Conservation (phyloP, 208 protist genomes). For the Porcisia deanei region DNA sequence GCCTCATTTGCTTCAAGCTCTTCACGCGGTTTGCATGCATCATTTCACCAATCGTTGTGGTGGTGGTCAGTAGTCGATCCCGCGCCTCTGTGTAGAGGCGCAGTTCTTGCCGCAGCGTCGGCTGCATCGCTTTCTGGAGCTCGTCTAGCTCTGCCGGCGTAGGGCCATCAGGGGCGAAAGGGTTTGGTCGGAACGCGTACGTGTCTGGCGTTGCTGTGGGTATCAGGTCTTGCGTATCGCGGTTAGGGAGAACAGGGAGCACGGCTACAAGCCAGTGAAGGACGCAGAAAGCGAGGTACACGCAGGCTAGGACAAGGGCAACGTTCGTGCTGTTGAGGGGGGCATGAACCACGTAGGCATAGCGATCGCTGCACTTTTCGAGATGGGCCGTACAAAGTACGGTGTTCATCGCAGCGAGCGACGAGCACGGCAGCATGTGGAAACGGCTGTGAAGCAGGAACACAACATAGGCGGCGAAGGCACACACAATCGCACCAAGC, state of each 20-base stretch:
- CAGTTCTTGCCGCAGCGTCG: slow-evolving; percentile 40
- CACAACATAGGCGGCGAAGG: slow-evolving; percentile 56
- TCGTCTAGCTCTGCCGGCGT: slow-evolving; percentile 22
- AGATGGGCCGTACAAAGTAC: slow-evolving; percentile 26
- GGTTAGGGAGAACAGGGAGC: slow-evolving; percentile 41
- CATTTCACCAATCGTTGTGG: slow-evolving; percentile 72
- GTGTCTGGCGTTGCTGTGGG: slow-evolving; percentile 59
- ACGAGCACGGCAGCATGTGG: slow-evolving; percentile 34
- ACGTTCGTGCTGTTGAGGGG: slow-evolving; percentile 11
- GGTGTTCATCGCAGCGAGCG: slow-evolving; percentile 13
- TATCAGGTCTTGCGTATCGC: slow-evolving; percentile 18
- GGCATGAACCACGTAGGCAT: slow-evolving; percentile 22
- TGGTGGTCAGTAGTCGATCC: slow-evolving; percentile 50
- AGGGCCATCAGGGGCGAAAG: slow-evolving; percentile 76
- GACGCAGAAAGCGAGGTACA: slow-evolving; percentile 43
- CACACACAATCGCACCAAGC: slow-evolving; percentile 36
- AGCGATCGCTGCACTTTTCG: slow-evolving; percentile 19
- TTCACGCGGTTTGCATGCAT: slow-evolving; percentile 69
- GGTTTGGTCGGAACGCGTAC: slow-evolving; percentile 63
- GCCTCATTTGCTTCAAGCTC: slow-evolving; percentile 48
- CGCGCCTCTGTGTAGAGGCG: slow-evolving; percentile 35
- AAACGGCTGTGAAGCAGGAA: slow-evolving; percentile 25
- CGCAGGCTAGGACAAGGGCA: slow-evolving; percentile 32
- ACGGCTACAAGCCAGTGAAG: slow-evolving; percentile 41
- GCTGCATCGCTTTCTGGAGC: slow-evolving; percentile 39